Conservation (phyloP, 306 rosid species). For the Dryas drummondii region DNA sequence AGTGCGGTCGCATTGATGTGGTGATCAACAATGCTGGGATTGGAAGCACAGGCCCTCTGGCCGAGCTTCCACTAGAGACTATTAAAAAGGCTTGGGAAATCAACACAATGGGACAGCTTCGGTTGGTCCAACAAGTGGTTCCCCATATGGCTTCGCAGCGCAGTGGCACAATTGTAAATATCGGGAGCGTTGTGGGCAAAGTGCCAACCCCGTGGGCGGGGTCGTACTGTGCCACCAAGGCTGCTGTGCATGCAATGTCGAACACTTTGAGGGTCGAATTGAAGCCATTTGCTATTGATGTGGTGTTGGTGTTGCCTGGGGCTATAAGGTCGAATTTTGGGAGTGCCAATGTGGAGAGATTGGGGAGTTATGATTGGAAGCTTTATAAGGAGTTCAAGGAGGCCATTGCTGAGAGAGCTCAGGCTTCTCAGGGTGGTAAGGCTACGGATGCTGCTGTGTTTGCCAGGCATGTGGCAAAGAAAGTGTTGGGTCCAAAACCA, state of each 20-base stretch:
- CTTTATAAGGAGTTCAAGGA: constrained; percentile 59
- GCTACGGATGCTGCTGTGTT: constrained; percentile 60
- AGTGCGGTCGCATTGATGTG: constrained; percentile 55
- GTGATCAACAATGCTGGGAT: constrained; percentile 73
- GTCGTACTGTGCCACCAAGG: constrained; percentile 71
- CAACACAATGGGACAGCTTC: constrained; percentile 65
- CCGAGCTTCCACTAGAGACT: constrained; percentile 61
- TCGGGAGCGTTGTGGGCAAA: constrained; percentile 67
- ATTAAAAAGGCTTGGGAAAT: constrained; percentile 66
- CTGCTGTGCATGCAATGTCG: constrained; percentile 66
- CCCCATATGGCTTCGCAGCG: constrained; percentile 67
- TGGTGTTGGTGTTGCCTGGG: constrained; percentile 70
- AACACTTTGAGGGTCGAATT: constrained; percentile 58
- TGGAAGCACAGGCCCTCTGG: constrained; percentile 74
- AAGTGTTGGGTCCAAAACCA: constrained; percentile 51
- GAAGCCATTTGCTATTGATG: constrained; percentile 70
- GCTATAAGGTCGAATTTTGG: constrained; percentile 73
- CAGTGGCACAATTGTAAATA: constrained; percentile 63
- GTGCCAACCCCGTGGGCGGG: constrained; percentile 91
- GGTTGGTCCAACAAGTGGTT: constrained; percentile 73
- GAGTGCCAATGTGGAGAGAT: constrained; percentile 42
- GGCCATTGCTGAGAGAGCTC: constrained; percentile 56
- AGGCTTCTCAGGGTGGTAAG: constrained; percentile 71
- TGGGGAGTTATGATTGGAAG: constrained; percentile 54
- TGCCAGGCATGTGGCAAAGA: constrained; percentile 61